phyloP scores from a whole-genome alignment of 2,329 filamentous ascomycete species.

The Pestalotiopsis sp. region DNA sequence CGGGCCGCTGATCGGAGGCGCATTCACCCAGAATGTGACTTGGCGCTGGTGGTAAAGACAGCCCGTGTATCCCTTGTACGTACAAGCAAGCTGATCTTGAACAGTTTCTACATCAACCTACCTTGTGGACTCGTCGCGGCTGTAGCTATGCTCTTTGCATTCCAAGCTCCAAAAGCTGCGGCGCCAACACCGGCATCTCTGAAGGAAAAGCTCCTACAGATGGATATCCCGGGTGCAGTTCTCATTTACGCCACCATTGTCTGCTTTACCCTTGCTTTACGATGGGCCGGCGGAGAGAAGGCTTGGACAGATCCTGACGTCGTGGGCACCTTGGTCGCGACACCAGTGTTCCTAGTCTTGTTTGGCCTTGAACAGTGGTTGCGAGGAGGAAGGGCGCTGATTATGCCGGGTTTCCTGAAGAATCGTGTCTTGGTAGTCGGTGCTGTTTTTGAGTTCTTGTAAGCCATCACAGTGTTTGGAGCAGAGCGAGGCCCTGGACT shows the following conservation, averaged over 20 bases:
- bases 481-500: not conserved
- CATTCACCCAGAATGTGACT: slow-evolving; percentile 4
- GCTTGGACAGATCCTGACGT: slow-evolving; percentile 13
- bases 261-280: slow-evolving; percentile 16
- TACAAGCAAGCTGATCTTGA: not conserved
- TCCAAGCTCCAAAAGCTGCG: slow-evolving; percentile 13
- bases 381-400: slow-evolving; percentile 8
- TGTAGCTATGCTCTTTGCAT: slow-evolving; percentile 13
- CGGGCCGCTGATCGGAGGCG: slow-evolving; percentile 10
- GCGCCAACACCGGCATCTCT: slow-evolving; percentile 8
- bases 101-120: slow-evolving; percentile 7
- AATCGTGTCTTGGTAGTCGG: slow-evolving; percentile 7
- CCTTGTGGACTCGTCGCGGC: slow-evolving; percentile 6
- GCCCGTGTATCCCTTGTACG: not conserved
- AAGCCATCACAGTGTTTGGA: not conserved
- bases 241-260: slow-evolving; percentile 14
- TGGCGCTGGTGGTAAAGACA: slow-evolving; percentile 10
- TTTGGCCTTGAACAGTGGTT: slow-evolving; percentile 16
- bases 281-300: slow-evolving; percentile 16
- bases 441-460: slow-evolving; percentile 18
- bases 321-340: slow-evolving; percentile 14
- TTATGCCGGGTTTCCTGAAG: slow-evolving; percentile 15
- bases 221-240: slow-evolving; percentile 16
- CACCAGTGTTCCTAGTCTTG: slow-evolving; percentile 6
- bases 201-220: slow-evolving; percentile 18